phyloP scores from a whole-genome alignment of 2,329 filamentous ascomycete species.

The Sporothrix curviconia region DNA sequence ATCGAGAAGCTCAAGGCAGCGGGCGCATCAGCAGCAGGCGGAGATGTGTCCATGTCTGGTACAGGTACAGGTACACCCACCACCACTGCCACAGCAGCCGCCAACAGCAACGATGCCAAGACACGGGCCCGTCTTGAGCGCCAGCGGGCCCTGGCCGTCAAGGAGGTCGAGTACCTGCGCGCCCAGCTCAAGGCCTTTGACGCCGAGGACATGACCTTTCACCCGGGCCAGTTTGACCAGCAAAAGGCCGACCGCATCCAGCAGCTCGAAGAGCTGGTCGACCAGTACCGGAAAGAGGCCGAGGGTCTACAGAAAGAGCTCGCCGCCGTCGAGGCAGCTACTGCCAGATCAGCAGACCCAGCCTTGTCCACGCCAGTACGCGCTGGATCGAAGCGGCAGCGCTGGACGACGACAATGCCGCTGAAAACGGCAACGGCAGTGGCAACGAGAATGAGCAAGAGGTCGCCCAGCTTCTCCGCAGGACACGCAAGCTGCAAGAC shows the following conservation, averaged over 20 bases:
- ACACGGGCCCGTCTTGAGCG: constrained; percentile 71
- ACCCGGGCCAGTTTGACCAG: constrained; percentile 71
- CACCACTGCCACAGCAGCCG: constrained; percentile 15
- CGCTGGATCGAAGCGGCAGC: no score
- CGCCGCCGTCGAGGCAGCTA: constrained; percentile 50
- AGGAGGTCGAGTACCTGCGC: constrained; percentile 89
- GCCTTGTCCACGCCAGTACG: constrained; percentile 34
- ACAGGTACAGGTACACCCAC: constrained; percentile 24
- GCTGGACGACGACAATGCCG: constrained; percentile 53
- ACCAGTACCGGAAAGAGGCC: constrained; percentile 77
- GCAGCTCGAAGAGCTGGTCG: constrained; percentile 78
- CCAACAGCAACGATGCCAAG: constrained; percentile 46
- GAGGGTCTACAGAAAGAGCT: constrained; percentile 68
- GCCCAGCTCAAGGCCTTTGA: constrained; percentile 87
- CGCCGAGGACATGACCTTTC: constrained; percentile 79
- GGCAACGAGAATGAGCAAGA: no score
- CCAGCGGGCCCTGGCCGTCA: constrained; percentile 76
- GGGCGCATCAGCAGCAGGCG: constrained; percentile 22
- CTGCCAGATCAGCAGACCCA: constrained; percentile 26
- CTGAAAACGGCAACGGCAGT: constrained; percentile 35
- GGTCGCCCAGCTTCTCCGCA: constrained; percentile 75
- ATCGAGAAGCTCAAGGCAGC: constrained; percentile 60
- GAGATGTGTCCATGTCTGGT: no score
- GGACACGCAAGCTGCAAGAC: constrained; percentile 79
- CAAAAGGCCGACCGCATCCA: constrained; percentile 67